Percentiles rank a stretch among this genome's conserved stretches.
Conservation (phyloP, 1,139 yeast genomes). For the Debaryomyces udenii region DNA sequence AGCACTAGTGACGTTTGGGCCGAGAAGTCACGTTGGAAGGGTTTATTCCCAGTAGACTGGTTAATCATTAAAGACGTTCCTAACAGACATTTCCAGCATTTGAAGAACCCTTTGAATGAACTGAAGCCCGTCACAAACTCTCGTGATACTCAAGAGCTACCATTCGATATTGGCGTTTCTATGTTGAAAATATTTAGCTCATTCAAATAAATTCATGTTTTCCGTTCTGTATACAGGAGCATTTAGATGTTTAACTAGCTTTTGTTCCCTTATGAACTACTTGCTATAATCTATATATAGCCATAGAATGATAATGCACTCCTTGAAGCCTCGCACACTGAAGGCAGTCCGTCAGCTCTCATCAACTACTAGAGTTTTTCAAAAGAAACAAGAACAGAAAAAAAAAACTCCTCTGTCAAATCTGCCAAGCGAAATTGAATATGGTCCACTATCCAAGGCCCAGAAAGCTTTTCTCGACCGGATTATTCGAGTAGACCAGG, state of each 20-base stretch:
- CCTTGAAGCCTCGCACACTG: background rate
- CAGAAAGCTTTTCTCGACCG: slow-evolving; percentile 75
- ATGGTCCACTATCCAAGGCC: slow-evolving; percentile 54
- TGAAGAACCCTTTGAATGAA: slow-evolving; percentile 48
- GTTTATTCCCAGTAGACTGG: slow-evolving; percentile 58
- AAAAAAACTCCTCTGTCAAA: slow-evolving; percentile 22
- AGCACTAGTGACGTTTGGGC: slow-evolving; percentile 50
- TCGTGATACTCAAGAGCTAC: slow-evolving; percentile 62
- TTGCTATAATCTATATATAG: background rate
- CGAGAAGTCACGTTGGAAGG: slow-evolving; percentile 52
- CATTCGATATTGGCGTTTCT: slow-evolving; percentile 47
- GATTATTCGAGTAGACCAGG: slow-evolving; percentile 90
- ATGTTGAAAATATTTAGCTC: slow-evolving; percentile 49
- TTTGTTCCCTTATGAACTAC: background rate
- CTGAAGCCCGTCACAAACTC: slow-evolving; percentile 58
- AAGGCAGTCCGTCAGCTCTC: slow-evolving; percentile 2
- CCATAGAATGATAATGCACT: slow-evolving; percentile 1
- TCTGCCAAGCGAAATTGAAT: slow-evolving; percentile 29
- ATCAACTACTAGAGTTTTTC: slow-evolving; percentile 5
- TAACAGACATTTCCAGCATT: slow-evolving; percentile 47
- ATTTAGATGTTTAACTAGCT: slow-evolving; percentile 1
- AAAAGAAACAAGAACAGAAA: slow-evolving; percentile 5
- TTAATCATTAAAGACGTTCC: slow-evolving; percentile 52
- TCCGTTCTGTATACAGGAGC: slow-evolving; percentile 7
- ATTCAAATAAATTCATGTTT: slow-evolving; percentile 19